Conservation (phyloP, 75 land plant genomes). For the Picea glauca region DNA sequence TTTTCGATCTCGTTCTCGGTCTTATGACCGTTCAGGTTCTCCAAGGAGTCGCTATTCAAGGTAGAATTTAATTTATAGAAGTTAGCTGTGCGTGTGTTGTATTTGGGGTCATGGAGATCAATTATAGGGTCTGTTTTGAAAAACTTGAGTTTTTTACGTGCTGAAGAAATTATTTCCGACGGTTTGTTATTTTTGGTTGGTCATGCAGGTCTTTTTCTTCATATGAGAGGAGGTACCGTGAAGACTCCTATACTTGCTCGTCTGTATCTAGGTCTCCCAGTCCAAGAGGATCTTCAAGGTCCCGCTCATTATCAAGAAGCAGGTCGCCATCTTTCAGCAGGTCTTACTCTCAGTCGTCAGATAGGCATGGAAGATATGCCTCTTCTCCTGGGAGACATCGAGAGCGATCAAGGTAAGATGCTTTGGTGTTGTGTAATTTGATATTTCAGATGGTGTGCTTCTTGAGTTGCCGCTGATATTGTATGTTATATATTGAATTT, state of each 20-base stretch:
- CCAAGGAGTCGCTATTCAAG: too few species aligned
- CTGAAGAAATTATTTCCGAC: background rate
- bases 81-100: too few species aligned
- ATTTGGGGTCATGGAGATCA: too few species aligned
- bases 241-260: background rate
- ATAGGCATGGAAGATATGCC: background rate
- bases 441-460: too few species aligned
- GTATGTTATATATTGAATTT: too few species aligned
- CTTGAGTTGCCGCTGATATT: too few species aligned
- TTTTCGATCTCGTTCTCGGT: too few species aligned
- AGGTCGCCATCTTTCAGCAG: background rate
- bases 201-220: constrained; percentile 4
- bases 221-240: background rate
- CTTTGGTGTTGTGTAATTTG: background rate
- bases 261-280: background rate
- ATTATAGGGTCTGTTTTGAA: too few species aligned
- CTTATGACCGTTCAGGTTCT: too few species aligned
- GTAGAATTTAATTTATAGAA: too few species aligned
- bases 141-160: too few species aligned
- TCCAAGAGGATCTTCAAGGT: background rate
- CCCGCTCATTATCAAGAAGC: background rate
- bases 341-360: background rate
- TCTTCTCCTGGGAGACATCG: too few species aligned
- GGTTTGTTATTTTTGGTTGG: background rate
- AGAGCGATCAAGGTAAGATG: background rate